These are phyloP conservation scores for Gnomoniopsis smithogilvyi DNA, from an alignment of 2,329 filamentous ascomycete genomes.

Conservation along the genomic window DNA sequence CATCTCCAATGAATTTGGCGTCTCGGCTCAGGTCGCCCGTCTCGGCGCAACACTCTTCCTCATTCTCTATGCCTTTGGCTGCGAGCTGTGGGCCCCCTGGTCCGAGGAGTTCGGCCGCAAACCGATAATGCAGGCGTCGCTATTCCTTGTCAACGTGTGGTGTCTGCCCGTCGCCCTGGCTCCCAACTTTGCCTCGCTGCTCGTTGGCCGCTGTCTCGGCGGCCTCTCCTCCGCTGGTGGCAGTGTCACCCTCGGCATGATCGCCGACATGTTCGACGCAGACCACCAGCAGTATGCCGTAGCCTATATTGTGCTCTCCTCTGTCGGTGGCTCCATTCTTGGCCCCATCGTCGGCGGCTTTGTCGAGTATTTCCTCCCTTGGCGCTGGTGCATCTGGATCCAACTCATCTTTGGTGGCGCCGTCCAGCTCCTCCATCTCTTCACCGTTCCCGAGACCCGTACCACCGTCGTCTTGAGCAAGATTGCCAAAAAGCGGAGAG, in stretches of 20 bases:
- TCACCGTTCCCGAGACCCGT: constrained; percentile 75
- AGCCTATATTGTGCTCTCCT: constrained; percentile 74
- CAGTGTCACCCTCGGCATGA: constrained; percentile 72
- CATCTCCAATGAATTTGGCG: constrained; percentile 63
- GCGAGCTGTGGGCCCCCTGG: constrained; percentile 87
- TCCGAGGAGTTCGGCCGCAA: constrained; percentile 78
- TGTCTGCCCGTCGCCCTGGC: constrained; percentile 70
- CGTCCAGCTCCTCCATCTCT: constrained; percentile 64
- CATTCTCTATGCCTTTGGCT: constrained; percentile 78
- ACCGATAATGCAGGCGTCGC: constrained; percentile 68
- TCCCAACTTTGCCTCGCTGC: constrained; percentile 67
- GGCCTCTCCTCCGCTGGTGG: constrained; percentile 70
- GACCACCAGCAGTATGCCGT: constrained; percentile 73
- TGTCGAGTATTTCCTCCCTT: constrained; percentile 62
- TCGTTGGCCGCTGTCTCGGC: constrained; percentile 68
- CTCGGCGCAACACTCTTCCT: constrained; percentile 77
- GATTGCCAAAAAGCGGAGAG: constrained; percentile 72
- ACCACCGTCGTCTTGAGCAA: constrained; percentile 74
- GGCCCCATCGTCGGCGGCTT: constrained; percentile 80
- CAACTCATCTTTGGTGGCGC: constrained; percentile 74
- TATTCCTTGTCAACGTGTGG: constrained; percentile 76
- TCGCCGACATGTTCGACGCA: constrained; percentile 70
- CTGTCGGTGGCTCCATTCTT: constrained; percentile 72
- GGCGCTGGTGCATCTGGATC: constrained; percentile 75
- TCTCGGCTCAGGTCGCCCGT: constrained; percentile 66